Percentiles rank a stretch among this genome's conserved stretches.
Evolutionary conservation across 768 basidiomycete species (phyloP).

Genomic region (Tricholoma flavovirens): DNA sequence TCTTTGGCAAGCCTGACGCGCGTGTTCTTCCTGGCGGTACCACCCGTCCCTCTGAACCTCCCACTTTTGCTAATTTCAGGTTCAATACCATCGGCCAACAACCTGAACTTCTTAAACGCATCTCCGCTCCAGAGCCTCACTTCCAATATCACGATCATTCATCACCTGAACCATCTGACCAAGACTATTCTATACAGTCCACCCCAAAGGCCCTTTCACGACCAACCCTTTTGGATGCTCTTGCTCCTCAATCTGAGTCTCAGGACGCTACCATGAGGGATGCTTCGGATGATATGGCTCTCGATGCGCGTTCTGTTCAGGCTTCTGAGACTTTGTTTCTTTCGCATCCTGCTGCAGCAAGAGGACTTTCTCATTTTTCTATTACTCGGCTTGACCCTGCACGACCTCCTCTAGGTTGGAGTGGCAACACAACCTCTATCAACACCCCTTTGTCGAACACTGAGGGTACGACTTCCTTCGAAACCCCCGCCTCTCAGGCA

Average conservation of each 20-base stretch:
- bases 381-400: not conserved
- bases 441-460: not conserved
- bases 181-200: constrained; percentile 5
- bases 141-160: constrained; percentile 16
- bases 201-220: constrained; percentile 9
- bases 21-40: not conserved
- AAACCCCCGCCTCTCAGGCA: not conserved
- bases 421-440: not conserved
- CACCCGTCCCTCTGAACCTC: constrained; percentile 26
- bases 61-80: constrained; percentile 36
- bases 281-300: not conserved
- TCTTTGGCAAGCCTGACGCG: not conserved
- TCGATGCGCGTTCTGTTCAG: not conserved
- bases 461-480: not conserved
- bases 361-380: not conserved
- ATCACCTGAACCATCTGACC: constrained; percentile 16
- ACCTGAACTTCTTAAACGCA: constrained; percentile 47
- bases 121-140: constrained; percentile 31
- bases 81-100: constrained; percentile 51
- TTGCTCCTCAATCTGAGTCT: constrained; percentile 6
- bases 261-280: constrained; percentile 1
- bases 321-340: not conserved
- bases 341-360: not conserved
- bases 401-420: not conserved
- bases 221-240: constrained; percentile 16